Percentiles rank a stretch among this genome's conserved stretches.
Conservation (phyloP, 768 basidiomycete genomes). For the Paxillus rubicundulus region DNA sequence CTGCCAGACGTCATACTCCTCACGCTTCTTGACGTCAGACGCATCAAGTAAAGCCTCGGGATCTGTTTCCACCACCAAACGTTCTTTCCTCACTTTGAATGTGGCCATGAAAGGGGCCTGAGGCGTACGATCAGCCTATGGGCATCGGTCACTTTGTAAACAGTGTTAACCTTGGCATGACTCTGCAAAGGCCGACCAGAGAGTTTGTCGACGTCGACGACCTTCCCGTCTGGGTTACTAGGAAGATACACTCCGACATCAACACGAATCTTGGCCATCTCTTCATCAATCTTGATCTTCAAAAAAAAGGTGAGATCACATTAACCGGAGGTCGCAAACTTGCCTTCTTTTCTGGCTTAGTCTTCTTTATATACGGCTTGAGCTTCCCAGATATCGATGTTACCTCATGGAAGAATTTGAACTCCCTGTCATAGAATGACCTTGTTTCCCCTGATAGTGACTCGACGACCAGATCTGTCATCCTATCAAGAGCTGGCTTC, state of each 20-base stretch:
- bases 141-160: not conserved
- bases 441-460: conserved; percentile 88
- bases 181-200: conserved; percentile 95
- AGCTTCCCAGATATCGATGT: conserved; percentile 98
- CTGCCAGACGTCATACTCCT: conserved; percentile 89
- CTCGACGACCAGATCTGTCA: conserved; percentile 76
- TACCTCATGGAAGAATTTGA: conserved; percentile 92
- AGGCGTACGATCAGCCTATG: conserved; percentile 3
- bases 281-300: conserved; percentile 97
- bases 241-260: conserved; percentile 97
- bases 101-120: conserved; percentile 99
- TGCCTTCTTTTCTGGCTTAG: conserved; percentile 96
- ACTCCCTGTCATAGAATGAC: conserved; percentile 91
- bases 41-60: conserved; percentile 72
- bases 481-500: conserved; percentile 91
- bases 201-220: conserved; percentile 96
- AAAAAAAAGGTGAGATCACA: not conserved
- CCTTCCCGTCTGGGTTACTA: conserved; percentile 94
- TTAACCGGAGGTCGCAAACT: not conserved
- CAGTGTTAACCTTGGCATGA: conserved; percentile 79
- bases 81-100: conserved; percentile 94
- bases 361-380: conserved; percentile 93
- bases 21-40: conserved; percentile 52
- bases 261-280: conserved; percentile 94
- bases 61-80: conserved; percentile 61